A percentile compares a stretch with the other conserved stretches of the same genome.
Conservation (phyloP, 352 stramenopile genomes). For the Phytophthora foliorum region DNA sequence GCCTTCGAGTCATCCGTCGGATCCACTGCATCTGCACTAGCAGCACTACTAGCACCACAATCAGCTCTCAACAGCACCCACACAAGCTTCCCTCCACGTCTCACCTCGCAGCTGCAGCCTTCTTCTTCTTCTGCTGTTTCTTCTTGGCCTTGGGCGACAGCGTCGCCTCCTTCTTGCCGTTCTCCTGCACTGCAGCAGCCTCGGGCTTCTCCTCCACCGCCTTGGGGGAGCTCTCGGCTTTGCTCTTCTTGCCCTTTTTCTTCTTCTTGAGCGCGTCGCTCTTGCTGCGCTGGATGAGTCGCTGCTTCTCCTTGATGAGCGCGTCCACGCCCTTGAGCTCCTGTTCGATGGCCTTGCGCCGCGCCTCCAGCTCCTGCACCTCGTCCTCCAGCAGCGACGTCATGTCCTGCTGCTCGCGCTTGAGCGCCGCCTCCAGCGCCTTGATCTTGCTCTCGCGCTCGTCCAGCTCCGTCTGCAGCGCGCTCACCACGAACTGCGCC, state of each 20-base stretch:
- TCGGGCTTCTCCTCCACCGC: conserved; percentile 17
- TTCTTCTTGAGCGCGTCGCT: conserved; percentile 53
- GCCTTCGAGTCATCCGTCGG: conserved; percentile 22
- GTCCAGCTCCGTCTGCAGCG: conserved; percentile 83
- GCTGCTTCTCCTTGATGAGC: conserved; percentile 76
- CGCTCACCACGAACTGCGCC: conserved; percentile 86
- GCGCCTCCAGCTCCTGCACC: conserved; percentile 71
- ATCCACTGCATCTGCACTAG: conserved; percentile 8
- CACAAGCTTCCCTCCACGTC: neutral
- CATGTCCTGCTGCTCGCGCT: conserved; percentile 81
- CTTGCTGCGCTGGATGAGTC: conserved; percentile 62
- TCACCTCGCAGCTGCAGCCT: conserved; percentile 22
- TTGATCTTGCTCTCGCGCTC: conserved; percentile 86
- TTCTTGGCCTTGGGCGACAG: conserved; percentile 41
- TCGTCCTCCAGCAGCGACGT: conserved; percentile 65
- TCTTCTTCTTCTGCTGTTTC: conserved; percentile 51
- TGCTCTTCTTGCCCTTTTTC: conserved; percentile 48
- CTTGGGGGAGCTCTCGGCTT: conserved; percentile 26
- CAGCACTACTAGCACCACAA: conserved; percentile 14
- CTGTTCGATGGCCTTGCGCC: conserved; percentile 44
- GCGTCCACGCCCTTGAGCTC: conserved; percentile 62
- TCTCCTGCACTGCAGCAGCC: conserved; percentile 6
- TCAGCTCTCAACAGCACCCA: neutral
- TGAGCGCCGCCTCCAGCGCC: conserved; percentile 77
- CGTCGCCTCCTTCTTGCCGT: conserved; percentile 8